A percentile compares a stretch with the other conserved stretches of the same genome.
phyloP scores from a whole-genome alignment of 2,329 filamentous ascomycete genomes.

The Epichloe coenophiala region DNA sequence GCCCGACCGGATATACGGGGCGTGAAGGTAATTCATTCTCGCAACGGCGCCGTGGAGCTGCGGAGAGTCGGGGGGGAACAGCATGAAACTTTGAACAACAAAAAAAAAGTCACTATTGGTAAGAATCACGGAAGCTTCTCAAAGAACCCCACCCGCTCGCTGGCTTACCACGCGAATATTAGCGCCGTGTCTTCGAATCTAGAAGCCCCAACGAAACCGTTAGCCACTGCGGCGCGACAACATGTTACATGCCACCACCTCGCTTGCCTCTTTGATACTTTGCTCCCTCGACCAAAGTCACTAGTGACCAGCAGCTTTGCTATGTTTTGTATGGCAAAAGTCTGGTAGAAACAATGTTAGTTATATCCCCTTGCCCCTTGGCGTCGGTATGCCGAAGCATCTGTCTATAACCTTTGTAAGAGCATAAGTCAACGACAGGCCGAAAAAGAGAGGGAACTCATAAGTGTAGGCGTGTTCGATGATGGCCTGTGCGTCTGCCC shows the following conservation, averaged over 20 bases:
- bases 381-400: too few species aligned
- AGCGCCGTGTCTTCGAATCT: constrained; percentile 29
- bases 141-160: background rate
- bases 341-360: constrained; percentile 13
- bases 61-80: constrained; percentile 16
- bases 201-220: background rate
- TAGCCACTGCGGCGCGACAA: too few species aligned
- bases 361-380: background rate
- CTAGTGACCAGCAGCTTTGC: constrained; percentile 24
- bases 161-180: constrained; percentile 21
- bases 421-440: constrained; percentile 23
- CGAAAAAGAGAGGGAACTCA: constrained; percentile 27
- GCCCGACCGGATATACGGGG: constrained; percentile 20
- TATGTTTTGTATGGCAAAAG: constrained; percentile 25
- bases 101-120: background rate
- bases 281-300: constrained; percentile 18
- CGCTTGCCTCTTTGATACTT: constrained; percentile 23
- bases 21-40: constrained; percentile 27
- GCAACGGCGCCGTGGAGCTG: constrained; percentile 22
- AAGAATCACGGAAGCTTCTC: too few species aligned
- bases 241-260: background rate
- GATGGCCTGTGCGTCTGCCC: constrained; percentile 31
- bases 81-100: constrained; percentile 14
- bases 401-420: constrained; percentile 22
- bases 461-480: constrained; percentile 19